Base-by-base conservation (phyloP, 1,139 yeast genomes). In the Protomyces arabidopsidicola region DNA sequence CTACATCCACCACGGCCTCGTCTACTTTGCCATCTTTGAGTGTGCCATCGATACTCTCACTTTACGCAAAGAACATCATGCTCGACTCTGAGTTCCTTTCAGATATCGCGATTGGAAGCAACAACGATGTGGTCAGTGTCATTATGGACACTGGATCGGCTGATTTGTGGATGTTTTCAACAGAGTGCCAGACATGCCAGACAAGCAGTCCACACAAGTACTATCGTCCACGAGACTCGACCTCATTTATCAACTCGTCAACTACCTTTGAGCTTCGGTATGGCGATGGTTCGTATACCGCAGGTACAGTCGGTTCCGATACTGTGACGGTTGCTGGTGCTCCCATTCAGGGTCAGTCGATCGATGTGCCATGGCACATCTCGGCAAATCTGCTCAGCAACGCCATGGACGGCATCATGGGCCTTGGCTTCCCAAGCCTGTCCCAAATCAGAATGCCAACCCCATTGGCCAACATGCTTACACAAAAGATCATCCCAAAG, bases 101-200 rank as follows among this genome's bases (percentile, higher is more conserved):
- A 10, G 39, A n/a, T 16, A 70, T 78, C 31, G 60, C 68, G 56
- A 66, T 78, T 22, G 82, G 82, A 16, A 72, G 78, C 34, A 75
- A 79, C n/a, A 67, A 68, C 16, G 78, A 77, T 67, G 65, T 70
- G 22, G 68, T 76, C 38, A 67, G 68, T 12, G 75, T 76, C 14
- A 68, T 72, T 63, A 68, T 79, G 53, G 82, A 79, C 69, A 79
- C 82, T 10, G 82, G 81, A 8, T 76, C 80, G 20, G 71, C 79
- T 42, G 82, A 79, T 67, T 69, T 79, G 64, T 79, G 82, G 82
- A 73, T 79, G 52, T 72, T 72, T 67, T 74, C 75, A 24, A 72
- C 75, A 1, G 69, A 70, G 20, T 72, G 65, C 35, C 18, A 75
- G 14, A 63, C 67, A 55, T 68, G 68, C 53, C 45, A 62, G 16